Conservation (phyloP, 352 stramenopile species). For the Pythium dissimile region DNA sequence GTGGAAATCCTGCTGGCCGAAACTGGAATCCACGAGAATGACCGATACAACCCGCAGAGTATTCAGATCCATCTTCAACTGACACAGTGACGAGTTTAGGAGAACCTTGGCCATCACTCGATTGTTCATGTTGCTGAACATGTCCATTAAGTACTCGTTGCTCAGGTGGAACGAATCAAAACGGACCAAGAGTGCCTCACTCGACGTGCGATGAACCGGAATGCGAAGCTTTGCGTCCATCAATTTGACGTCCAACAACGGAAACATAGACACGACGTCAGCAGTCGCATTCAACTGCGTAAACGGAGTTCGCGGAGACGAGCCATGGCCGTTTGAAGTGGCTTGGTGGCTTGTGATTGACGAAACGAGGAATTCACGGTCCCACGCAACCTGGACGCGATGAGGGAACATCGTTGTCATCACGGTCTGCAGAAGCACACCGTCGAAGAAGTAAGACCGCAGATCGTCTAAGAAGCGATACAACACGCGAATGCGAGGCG, state of each 20-base stretch:
- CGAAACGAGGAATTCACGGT: conserved; percentile 66
- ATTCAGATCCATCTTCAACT: conserved; percentile 62
- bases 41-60: conserved; percentile 72
- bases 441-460: conserved; percentile 67
- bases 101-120: conserved; percentile 79
- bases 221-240: conserved; percentile 73
- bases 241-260: conserved; percentile 63
- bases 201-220: conserved; percentile 75
- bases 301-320: conserved; percentile 10
- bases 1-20: conserved; percentile 16
- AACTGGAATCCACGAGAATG: conserved; percentile 56
- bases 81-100: conserved; percentile 76
- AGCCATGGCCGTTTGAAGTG: conserved; percentile 7
- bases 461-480: conserved; percentile 84
- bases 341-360: conserved; percentile 20
- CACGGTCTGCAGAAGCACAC: conserved; percentile 58
- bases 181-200: conserved; percentile 64
- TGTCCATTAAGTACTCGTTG: conserved; percentile 63
- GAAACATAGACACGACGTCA: conserved; percentile 83
- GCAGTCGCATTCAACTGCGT: conserved; percentile 3
- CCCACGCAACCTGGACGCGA: conserved; percentile 61
- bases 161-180: conserved; percentile 62
- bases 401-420: conserved; percentile 58
- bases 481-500: conserved; percentile 75
- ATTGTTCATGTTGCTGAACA: conserved; percentile 65